These are phyloP conservation scores for Ocimum tenuiflorum DNA, from an alignment of 257 asterid species.

Conservation along the genomic window DNA sequence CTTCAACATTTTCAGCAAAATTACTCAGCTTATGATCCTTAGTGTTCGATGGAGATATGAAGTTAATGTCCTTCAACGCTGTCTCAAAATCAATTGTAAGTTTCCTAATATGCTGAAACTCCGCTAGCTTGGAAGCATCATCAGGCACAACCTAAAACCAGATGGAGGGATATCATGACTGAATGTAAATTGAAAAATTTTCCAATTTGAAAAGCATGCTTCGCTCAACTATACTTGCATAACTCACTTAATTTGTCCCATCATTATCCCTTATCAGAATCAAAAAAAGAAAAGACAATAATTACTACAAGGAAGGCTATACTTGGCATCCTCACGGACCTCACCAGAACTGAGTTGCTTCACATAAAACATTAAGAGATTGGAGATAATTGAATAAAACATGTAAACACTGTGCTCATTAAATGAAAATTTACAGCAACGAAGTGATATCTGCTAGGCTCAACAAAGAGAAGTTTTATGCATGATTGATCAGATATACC, in stretches of 20 bases:
- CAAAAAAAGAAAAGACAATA: not conserved
- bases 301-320: not conserved
- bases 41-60: slow-evolving; percentile 66
- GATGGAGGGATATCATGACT: slow-evolving; percentile 11
- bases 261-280: not conserved
- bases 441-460: too few relatives aligned
- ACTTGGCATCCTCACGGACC: not conserved
- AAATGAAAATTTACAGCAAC: too few relatives aligned
- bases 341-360: not conserved
- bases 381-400: too few relatives aligned
- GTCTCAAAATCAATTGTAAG: slow-evolving; percentile 71
- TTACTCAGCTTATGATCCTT: slow-evolving; percentile 71
- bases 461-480: too few relatives aligned
- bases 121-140: slow-evolving; percentile 91
- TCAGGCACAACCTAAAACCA: slow-evolving; percentile 75
- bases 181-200: not conserved
- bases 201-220: not conserved
- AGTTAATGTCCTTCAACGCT: slow-evolving; percentile 55
- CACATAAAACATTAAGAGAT: too few relatives aligned
- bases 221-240: not conserved
- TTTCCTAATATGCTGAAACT: slow-evolving; percentile 74
- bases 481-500: too few relatives aligned
- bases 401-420: too few relatives aligned
- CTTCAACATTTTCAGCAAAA: slow-evolving; percentile 83
- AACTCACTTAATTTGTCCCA: not conserved